These are phyloP conservation scores for Monascus purpureus DNA, from an alignment of 495 filamentous ascomycete species.

Conservation along the genomic window DNA sequence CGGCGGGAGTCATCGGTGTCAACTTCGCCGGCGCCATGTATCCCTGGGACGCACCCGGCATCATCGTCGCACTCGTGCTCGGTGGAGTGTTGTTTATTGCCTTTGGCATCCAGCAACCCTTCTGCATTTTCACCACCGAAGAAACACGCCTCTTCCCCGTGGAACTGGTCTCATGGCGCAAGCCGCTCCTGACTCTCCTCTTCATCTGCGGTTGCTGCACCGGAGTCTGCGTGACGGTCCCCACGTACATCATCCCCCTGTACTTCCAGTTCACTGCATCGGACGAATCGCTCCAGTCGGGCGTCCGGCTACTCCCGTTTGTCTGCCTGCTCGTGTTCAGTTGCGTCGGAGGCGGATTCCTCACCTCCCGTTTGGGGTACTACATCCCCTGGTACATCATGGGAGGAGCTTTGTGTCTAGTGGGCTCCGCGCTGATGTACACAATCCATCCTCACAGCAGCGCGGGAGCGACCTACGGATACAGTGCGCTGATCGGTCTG, in stretches of 20 bases:
- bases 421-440: conserved; percentile 35
- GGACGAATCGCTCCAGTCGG: conserved; percentile 19
- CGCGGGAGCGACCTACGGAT: conserved; percentile 31
- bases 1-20: too few relatives aligned
- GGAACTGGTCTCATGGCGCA: too few relatives aligned
- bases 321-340: conserved; percentile 20
- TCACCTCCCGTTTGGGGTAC: conserved; percentile 29
- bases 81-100: too few relatives aligned
- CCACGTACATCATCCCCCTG: conserved; percentile 35
- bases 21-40: too few relatives aligned
- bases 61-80: too few relatives aligned
- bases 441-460: conserved; percentile 19
- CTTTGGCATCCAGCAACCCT: too few relatives aligned
- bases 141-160: too few relatives aligned
- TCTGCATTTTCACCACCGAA: too few relatives aligned
- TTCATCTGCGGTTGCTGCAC: too few relatives aligned
- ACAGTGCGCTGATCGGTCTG: conserved; percentile 32
- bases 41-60: too few relatives aligned
- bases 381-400: conserved; percentile 45
- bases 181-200: too few relatives aligned
- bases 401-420: conserved; percentile 27
- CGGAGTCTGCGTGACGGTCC: too few relatives aligned
- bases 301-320: conserved; percentile 20
- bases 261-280: conserved; percentile 32
- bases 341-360: conserved; percentile 26